A percentile compares a stretch with the other conserved stretches of the same genome.
These are phyloP conservation scores for Spergularia marina DNA, from an alignment of 148 eudicot species.

Conservation along the genomic window DNA sequence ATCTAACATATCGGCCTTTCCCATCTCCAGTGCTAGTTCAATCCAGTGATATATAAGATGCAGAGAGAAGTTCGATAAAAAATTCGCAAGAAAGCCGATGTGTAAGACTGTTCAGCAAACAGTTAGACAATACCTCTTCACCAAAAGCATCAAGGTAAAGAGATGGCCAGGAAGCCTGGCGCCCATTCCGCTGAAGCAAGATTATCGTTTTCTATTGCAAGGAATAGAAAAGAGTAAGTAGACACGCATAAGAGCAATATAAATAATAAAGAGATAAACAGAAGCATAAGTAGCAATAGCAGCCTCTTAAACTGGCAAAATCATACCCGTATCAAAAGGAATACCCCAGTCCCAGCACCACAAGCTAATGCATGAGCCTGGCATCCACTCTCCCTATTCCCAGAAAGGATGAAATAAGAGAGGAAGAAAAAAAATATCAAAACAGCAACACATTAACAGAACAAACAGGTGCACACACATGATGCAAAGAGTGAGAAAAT, in stretches of 20 bases:
- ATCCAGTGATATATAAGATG: neutral
- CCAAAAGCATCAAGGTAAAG: slow-evolving; percentile 96
- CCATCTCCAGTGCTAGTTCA: neutral
- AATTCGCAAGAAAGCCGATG: neutral
- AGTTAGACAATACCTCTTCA: slow-evolving; percentile 68
- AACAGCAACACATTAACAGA: neutral
- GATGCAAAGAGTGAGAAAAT: slow-evolving; percentile 7
- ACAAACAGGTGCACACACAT: neutral
- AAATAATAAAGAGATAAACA: neutral
- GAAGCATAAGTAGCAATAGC: neutral
- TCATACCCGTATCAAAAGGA: slow-evolving; percentile 70
- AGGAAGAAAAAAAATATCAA: neutral
- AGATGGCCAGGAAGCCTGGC: slow-evolving; percentile 93
- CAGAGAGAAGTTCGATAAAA: neutral
- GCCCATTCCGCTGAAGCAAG: slow-evolving; percentile 84
- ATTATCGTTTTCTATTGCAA: slow-evolving; percentile 68
- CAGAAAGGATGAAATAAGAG: neutral
- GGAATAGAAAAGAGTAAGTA: neutral
- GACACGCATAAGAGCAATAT: neutral
- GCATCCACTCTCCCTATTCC: slow-evolving; percentile 61
- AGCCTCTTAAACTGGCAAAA: slow-evolving; percentile 5
- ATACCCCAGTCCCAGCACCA: slow-evolving; percentile 93
- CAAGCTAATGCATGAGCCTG: slow-evolving; percentile 75
- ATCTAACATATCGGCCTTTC: neutral
- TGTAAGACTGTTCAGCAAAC: neutral